A percentile compares a stretch with the other conserved stretches of the same genome.
Conservation (phyloP, 768 basidiomycete genomes). For the Chlorophyllum brunneum region DNA sequence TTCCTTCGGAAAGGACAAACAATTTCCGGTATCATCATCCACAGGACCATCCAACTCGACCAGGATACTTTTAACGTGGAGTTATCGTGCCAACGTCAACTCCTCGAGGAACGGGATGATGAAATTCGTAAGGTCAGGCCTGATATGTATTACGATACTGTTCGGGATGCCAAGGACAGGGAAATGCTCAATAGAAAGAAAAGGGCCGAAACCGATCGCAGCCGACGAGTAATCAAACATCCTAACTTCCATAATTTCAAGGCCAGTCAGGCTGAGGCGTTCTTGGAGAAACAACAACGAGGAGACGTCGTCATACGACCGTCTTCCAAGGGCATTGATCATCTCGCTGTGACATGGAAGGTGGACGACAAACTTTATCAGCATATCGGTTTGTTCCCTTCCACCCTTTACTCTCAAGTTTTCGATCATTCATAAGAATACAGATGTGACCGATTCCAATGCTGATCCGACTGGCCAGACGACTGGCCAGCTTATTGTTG, state of each 20-base stretch:
- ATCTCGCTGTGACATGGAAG: slow-evolving; percentile 98
- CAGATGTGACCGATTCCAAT: slow-evolving; percentile 82
- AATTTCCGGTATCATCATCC: slow-evolving; percentile 73
- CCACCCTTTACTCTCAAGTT: neutral
- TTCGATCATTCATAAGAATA: slow-evolving; percentile 4
- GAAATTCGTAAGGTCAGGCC: slow-evolving; percentile 54
- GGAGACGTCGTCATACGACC: slow-evolving; percentile 97
- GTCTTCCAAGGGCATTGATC: slow-evolving; percentile 89
- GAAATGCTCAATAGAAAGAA: slow-evolving; percentile 81
- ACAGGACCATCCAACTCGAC: slow-evolving; percentile 58
- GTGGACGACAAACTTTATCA: slow-evolving; percentile 95
- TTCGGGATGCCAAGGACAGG: slow-evolving; percentile 60
- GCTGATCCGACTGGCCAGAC: slow-evolving; percentile 68
- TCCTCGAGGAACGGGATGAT: slow-evolving; percentile 60
- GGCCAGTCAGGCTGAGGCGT: slow-evolving; percentile 82
- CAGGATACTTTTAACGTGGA: slow-evolving; percentile 66
- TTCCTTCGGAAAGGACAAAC: slow-evolving; percentile 77
- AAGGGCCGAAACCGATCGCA: slow-evolving; percentile 73
- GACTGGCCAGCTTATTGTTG: slow-evolving; percentile 64
- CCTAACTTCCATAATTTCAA: slow-evolving; percentile 98
- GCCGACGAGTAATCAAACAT: slow-evolving; percentile 89
- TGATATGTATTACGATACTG: slow-evolving; percentile 64
- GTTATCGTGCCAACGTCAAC: slow-evolving; percentile 64
- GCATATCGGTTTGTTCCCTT: slow-evolving; percentile 75
- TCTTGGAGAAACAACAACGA: slow-evolving; percentile 84